Evolutionary conservation across 176 grass and related monocot species (phyloP), one percentile per base, ranked within the genome.

Genomic region (Raddia distichophylla): DNA sequence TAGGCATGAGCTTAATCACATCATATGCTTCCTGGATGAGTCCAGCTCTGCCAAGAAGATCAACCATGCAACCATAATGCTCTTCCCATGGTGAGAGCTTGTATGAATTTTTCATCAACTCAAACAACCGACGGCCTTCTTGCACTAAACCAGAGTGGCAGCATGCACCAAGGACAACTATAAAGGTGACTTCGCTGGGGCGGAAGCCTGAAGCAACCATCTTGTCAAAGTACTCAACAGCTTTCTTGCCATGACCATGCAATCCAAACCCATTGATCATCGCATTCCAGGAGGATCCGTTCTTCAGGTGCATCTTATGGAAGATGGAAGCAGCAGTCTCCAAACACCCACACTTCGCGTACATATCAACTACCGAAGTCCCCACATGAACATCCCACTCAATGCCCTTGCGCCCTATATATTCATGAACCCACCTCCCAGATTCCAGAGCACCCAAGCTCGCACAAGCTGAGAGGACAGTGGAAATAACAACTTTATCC

Each of bases 31-130:
- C 85, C 72, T 79, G 40, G 19, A 88, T 59, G 53, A 82, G 48
- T 68, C 82, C 68, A 82, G 85, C 80, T 87, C 85, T 87, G 14
- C 87, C 76, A 58, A 93, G 77, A 51, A 93, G 87, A 84, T 89
- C 84, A 74, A 82, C 60, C 80, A 84, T 78, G 91, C 87, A 87
- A 73, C 87, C 84, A 37, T 93, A 87, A 53, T 89, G 87, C 12
- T 93, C 87, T 59, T 84, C 82, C 76, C 72, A 78, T 52, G 76
- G 76, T 10, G 10, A 45, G 54, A 90, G 81, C 58, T 79, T 76
- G 55, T 79, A 87, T 7, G 34, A 71, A 57, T 82, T 52, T 45
- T 43, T 75, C 87, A 85, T 85, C 42, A 67, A 59, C 52, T 87
- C 27, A 67, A 87, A 93, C 53, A 79, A 50, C 16, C 2, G 10